Conservation (phyloP, 2,329 filamentous ascomycete species). For the Lachnellula subtilissima region DNA sequence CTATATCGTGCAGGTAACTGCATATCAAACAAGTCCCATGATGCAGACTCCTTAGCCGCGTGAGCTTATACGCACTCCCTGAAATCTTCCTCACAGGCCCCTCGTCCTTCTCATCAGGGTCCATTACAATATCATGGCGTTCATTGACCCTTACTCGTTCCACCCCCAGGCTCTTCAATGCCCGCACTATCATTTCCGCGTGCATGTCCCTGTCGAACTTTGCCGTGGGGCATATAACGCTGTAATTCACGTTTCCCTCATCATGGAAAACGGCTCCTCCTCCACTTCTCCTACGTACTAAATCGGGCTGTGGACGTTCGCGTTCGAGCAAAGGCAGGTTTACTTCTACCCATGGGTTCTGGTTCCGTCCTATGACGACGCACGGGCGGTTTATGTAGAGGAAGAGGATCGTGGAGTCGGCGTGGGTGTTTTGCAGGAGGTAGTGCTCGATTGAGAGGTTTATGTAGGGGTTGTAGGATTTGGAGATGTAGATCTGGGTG, state of each 20-base stretch:
- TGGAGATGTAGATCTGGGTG: constrained; percentile 67
- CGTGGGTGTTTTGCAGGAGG: constrained; percentile 69
- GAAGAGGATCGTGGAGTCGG: constrained; percentile 73
- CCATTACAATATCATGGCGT: constrained; percentile 87
- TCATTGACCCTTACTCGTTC: constrained; percentile 70
- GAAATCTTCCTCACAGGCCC: constrained; percentile 68
- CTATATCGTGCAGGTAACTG: constrained; percentile 66
- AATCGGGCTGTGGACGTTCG: constrained; percentile 36
- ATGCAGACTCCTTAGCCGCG: constrained; percentile 73
- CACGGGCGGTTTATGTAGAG: constrained; percentile 85
- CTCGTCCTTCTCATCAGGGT: constrained; percentile 31
- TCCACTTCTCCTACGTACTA: constrained; percentile 81
- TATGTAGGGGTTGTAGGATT: constrained; percentile 68
- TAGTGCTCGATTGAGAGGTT: constrained; percentile 95
- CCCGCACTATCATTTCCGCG: constrained; percentile 89
- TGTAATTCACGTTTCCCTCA: constrained; percentile 88
- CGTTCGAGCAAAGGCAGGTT: constrained; percentile 59
- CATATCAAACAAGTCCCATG: constrained; percentile 85
- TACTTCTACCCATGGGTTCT: constrained; percentile 95
- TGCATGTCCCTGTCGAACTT: constrained; percentile 80
- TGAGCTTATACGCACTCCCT: constrained; percentile 93
- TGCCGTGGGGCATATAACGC: constrained; percentile 75
- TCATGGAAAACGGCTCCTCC: constrained; percentile 96
- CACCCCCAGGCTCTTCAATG: constrained; percentile 58
- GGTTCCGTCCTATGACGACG: constrained; percentile 89